Evolutionary conservation across 345 rosid species (phyloP).

Genomic region (Eutrema heterophyllum): DNA sequence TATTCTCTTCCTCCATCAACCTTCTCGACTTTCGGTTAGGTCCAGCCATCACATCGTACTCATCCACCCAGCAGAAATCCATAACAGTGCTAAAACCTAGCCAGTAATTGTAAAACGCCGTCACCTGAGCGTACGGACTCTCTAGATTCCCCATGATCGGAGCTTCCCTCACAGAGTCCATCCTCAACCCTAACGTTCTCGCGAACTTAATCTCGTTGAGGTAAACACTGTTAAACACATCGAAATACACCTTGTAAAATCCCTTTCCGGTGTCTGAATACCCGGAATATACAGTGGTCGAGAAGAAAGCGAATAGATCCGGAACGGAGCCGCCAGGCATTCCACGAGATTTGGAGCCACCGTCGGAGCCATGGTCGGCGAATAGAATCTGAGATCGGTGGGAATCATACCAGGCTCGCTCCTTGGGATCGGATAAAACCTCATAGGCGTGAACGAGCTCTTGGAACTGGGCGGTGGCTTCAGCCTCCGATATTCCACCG

Average conservation of each 20-base stretch:
- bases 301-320: conserved; percentile 75
- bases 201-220: conserved; percentile 59
- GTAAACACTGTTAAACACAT: conserved; percentile 57
- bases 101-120: conserved; percentile 89
- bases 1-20: conserved; percentile 90
- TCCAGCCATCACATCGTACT: conserved; percentile 70
- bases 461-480: conserved; percentile 91
- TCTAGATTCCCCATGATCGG: conserved; percentile 90
- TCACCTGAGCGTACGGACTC: conserved; percentile 64
- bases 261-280: conserved; percentile 69
- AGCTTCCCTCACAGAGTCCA: conserved; percentile 58
- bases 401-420: conserved; percentile 92
- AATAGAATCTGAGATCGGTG: conserved; percentile 93
- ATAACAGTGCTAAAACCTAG: conserved; percentile 68
- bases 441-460: conserved; percentile 85
- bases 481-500: conserved; percentile 64
- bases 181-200: conserved; percentile 52
- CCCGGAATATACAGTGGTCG: conserved; percentile 62
- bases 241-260: conserved; percentile 78
- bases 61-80: conserved; percentile 91
- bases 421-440: conserved; percentile 83
- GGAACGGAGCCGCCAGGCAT: conserved; percentile 46
- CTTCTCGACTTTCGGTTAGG: conserved; percentile 69
- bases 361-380: conserved; percentile 47
- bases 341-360: conserved; percentile 38